phyloP scores from a whole-genome alignment of 1,139 yeast species.

The Lodderomyces pseudojiufengensis region DNA sequence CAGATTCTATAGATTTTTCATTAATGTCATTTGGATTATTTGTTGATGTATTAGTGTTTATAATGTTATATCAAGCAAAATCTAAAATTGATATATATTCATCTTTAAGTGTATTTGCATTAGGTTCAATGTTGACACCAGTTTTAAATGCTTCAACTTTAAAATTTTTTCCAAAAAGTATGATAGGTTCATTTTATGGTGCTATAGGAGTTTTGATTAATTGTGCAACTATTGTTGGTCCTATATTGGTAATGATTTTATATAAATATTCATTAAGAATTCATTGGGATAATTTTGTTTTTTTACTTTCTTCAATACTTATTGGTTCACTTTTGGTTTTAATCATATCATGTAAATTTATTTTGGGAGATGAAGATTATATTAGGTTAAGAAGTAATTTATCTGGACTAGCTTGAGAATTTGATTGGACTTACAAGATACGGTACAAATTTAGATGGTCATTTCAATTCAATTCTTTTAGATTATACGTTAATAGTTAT shows the following conservation, averaged over 20 bases:
- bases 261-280: constrained; percentile 22
- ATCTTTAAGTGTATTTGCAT: constrained; percentile 31
- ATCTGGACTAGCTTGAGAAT: too few species aligned
- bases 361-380: neutral
- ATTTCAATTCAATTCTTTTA: too few species aligned
- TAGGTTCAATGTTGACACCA: constrained; percentile 40
- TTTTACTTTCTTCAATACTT: constrained; percentile 10
- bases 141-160: constrained; percentile 31
- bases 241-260: constrained; percentile 24
- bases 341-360: constrained; percentile 1
- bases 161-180: constrained; percentile 36
- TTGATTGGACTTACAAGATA: too few species aligned
- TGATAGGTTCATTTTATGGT: constrained; percentile 20
- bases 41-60: constrained; percentile 40
- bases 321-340: constrained; percentile 6
- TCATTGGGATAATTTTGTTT: constrained; percentile 11
- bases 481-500: too few species aligned
- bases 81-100: constrained; percentile 17
- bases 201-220: constrained; percentile 34
- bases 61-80: constrained; percentile 19
- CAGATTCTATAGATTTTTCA: constrained; percentile 56
- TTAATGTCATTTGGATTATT: constrained; percentile 22
- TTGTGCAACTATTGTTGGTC: constrained; percentile 22
- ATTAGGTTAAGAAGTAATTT: too few species aligned
- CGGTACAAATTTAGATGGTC: too few species aligned